Conservation (phyloP, 805 yeast species). For the Monosporozyma servazzii region DNA sequence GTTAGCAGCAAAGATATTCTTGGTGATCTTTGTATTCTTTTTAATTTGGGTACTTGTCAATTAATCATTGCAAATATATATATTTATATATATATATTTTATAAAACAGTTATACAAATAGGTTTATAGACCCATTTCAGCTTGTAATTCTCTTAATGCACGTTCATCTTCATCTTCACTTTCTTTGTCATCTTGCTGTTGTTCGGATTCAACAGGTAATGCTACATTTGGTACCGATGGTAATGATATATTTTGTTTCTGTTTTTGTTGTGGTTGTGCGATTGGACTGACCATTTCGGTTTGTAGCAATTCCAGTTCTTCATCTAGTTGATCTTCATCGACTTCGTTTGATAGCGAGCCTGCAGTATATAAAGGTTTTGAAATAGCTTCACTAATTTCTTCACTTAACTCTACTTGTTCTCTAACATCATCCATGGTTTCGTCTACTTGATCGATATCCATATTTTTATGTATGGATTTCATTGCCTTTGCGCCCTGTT, state of each 20-base stretch:
- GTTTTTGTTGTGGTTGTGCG: neutral
- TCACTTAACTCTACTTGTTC: conserved; percentile 94
- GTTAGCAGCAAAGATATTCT: conserved; percentile 84
- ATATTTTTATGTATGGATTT: conserved; percentile 90
- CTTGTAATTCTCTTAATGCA: conserved; percentile 71
- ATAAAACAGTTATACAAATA: neutral
- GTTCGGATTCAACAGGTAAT: neutral
- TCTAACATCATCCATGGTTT: conserved; percentile 95
- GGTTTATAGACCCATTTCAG: conserved; percentile 78
- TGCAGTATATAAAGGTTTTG: conserved; percentile 74
- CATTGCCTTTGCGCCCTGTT: conserved; percentile 95
- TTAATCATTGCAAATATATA: conserved; percentile 19
- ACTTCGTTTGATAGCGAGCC: conserved; percentile 35
- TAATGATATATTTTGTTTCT: conserved; percentile 25
- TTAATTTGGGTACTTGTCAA: conserved; percentile 72
- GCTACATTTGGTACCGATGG: conserved; percentile 38
- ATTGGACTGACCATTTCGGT: conserved; percentile 50
- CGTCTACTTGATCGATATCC: conserved; percentile 92
- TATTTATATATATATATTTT: conserved; percentile 1
- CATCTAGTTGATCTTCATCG: conserved; percentile 90
- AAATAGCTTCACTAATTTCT: conserved; percentile 91
- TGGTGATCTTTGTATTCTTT: conserved; percentile 70
- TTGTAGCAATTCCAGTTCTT: conserved; percentile 81
- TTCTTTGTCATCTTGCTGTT: conserved; percentile 1
- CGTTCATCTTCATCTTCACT: conserved; percentile 77